phyloP scores from a whole-genome alignment of 1,139 yeast species.

The Casaregolazyma suthepensis region DNA sequence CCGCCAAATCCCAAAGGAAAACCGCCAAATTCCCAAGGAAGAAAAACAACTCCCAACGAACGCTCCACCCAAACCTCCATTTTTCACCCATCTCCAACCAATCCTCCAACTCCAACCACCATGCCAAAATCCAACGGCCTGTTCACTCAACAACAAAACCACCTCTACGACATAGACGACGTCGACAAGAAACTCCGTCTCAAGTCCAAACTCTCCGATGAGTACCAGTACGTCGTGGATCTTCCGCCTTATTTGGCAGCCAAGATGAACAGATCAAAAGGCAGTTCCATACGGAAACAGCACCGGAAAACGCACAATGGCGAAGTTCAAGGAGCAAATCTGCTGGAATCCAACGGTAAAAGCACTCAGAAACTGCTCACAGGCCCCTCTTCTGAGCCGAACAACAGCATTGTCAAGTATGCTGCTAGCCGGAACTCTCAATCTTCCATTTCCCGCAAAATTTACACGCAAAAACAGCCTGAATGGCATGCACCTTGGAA shows the following conservation, averaged over 20 bases:
- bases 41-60: not conserved
- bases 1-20: too few species aligned
- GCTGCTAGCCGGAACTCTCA: not conserved
- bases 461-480: slow-evolving; percentile 29
- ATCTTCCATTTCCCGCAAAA: slow-evolving; percentile 10
- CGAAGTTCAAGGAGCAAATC: slow-evolving; percentile 2
- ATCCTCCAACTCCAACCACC: not conserved
- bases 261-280: slow-evolving; percentile 14
- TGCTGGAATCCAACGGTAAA: not conserved
- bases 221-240: slow-evolving; percentile 15
- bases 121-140: not conserved
- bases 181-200: slow-evolving; percentile 9
- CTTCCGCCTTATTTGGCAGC: slow-evolving; percentile 18
- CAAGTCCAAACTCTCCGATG: slow-evolving; percentile 16
- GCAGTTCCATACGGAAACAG: slow-evolving; percentile 10
- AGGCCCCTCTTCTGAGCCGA: slow-evolving; percentile 2
- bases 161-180: slow-evolving; percentile 4
- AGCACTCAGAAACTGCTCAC: not conserved
- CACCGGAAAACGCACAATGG: slow-evolving; percentile 10
- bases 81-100: not conserved
- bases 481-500: slow-evolving; percentile 64
- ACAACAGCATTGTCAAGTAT: not conserved
- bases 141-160: not conserved
- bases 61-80: too few species aligned
- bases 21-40: too few species aligned